These are phyloP conservation scores for Penicillium frequentans DNA, from an alignment of 2,329 filamentous ascomycete genomes.

Conservation along the genomic window DNA sequence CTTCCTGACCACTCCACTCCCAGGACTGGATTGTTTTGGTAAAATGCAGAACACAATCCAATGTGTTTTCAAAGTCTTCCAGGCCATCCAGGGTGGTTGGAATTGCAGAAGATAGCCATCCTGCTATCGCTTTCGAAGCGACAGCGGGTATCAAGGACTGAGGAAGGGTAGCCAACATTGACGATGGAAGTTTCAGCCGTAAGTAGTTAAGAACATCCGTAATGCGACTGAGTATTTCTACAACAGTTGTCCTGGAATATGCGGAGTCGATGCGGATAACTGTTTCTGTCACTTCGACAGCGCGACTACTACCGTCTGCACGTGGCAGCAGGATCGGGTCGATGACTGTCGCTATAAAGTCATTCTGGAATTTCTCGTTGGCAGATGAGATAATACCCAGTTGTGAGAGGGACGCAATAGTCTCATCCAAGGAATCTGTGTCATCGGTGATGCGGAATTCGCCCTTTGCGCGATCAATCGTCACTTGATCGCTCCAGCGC, in stretches of 20 bases:
- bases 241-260: conserved; percentile 26
- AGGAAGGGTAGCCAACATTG: conserved; percentile 58
- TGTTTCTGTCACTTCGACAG: conserved; percentile 27
- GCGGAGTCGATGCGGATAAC: conserved; percentile 28
- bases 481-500: conserved; percentile 70
- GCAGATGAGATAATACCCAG: conserved; percentile 32
- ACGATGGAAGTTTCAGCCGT: conserved; percentile 49
- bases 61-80: conserved; percentile 66
- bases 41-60: conserved; percentile 66
- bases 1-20: conserved; percentile 61
- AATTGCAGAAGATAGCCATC: conserved; percentile 75
- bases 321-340: conserved; percentile 33
- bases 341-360: conserved; percentile 32
- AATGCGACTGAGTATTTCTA: conserved; percentile 46
- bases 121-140: conserved; percentile 65
- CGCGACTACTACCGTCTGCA: conserved; percentile 24
- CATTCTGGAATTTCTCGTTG: conserved; percentile 34
- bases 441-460: conserved; percentile 59
- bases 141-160: conserved; percentile 69
- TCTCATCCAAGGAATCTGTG: conserved; percentile 29
- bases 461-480: conserved; percentile 57
- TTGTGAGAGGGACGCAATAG: conserved; percentile 31
- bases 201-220: conserved; percentile 52
- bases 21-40: conserved; percentile 62
- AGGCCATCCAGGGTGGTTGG: conserved; percentile 73